A percentile compares a stretch with the other conserved stretches of the same genome.
These are phyloP conservation scores for Penicillium bialowiezense DNA, from an alignment of 495 filamentous ascomycete species.

Conservation along the genomic window DNA sequence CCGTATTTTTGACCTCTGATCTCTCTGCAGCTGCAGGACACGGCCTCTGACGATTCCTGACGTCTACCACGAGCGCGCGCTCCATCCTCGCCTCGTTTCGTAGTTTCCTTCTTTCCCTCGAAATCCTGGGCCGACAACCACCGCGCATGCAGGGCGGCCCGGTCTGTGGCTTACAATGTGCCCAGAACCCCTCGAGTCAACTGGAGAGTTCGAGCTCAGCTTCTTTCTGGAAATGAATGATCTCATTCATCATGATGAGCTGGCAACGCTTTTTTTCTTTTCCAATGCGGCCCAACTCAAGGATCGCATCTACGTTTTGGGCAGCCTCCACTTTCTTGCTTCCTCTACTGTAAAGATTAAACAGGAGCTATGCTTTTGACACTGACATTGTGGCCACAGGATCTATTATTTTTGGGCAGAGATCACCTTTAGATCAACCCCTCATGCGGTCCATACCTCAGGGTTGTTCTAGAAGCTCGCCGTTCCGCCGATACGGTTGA, in stretches of 20 bases:
- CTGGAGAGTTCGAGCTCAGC: not conserved
- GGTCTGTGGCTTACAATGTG: slow-evolving; percentile 14
- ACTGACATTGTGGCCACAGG: slow-evolving; percentile 6
- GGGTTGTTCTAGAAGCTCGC: slow-evolving; percentile 22
- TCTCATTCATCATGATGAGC: slow-evolving; percentile 30
- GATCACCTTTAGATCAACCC: slow-evolving; percentile 10
- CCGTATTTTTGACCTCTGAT: slow-evolving; percentile 1
- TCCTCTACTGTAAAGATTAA: slow-evolving; percentile 7
- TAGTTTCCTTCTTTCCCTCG: not conserved
- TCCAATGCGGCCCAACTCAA: slow-evolving; percentile 11
- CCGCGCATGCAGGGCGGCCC: slow-evolving; percentile 40
- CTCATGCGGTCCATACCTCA: slow-evolving; percentile 16
- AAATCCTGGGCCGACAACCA: slow-evolving; percentile 8
- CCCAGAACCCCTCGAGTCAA: slow-evolving; percentile 2
- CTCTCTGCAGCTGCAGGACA: slow-evolving; percentile 7
- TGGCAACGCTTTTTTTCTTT: slow-evolving; percentile 21
- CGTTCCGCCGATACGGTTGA: slow-evolving; percentile 19
- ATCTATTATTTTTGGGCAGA: slow-evolving; percentile 20
- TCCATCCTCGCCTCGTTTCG: not conserved
- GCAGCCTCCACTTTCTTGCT: not conserved
- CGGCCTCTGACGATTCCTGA: not conserved
- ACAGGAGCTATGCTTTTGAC: slow-evolving; percentile 19
- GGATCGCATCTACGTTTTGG: not conserved
- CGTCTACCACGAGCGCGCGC: not conserved
- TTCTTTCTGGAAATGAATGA: slow-evolving; percentile 6